A percentile compares a stretch with the other conserved stretches of the same genome.
phyloP scores from a whole-genome alignment of 1,284 basidiomycete genomes.

The Wolfiporia cocos region DNA sequence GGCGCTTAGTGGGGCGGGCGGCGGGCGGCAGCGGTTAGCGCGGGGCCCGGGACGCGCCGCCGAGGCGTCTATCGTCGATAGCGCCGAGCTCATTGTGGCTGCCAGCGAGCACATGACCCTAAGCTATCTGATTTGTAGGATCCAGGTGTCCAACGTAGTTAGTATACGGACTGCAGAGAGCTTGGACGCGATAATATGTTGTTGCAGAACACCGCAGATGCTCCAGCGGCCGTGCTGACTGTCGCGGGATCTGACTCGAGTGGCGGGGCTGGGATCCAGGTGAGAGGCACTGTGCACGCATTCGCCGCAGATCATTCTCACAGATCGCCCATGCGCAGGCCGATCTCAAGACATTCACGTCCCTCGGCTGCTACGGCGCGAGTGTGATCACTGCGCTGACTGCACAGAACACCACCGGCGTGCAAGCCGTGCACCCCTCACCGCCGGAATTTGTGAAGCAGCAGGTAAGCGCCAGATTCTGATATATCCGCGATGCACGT shows the following conservation, averaged over 20 bases:
- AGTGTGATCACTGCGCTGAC: slow-evolving; percentile 86
- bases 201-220: no score
- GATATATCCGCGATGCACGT: no score
- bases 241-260: slow-evolving; percentile 86
- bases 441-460: slow-evolving; percentile 66
- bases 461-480: slow-evolving; percentile 43
- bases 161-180: no score
- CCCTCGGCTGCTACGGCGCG: slow-evolving; percentile 80
- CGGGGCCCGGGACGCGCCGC: no score
- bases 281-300: slow-evolving; percentile 30
- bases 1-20: no score
- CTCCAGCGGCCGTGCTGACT: slow-evolving; percentile 53
- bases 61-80: no score
- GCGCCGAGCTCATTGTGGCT: no score
- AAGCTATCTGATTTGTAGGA: no score
- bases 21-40: no score
- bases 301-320: background rate
- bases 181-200: no score
- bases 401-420: slow-evolving; percentile 88
- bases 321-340: slow-evolving; percentile 38
- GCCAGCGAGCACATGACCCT: no score
- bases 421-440: slow-evolving; percentile 63
- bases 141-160: no score
- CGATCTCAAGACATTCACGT: slow-evolving; percentile 84
- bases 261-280: slow-evolving; percentile 90